Base-by-base conservation (phyloP, 495 filamentous ascomycete species). In the Aspergillus nanangensis region DNA sequence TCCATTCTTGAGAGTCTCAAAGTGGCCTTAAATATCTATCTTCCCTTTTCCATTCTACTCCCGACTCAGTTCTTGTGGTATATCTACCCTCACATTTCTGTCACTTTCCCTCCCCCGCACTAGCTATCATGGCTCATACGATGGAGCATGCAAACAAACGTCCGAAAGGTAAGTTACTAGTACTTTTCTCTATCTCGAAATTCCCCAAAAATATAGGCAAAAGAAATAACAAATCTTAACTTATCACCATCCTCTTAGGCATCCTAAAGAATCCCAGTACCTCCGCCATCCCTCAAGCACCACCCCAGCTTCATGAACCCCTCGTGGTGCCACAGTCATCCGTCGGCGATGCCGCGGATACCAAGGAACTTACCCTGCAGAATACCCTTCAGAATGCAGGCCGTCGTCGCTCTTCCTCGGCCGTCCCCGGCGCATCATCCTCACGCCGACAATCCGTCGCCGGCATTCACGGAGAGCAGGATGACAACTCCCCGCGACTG, bases 321-420 rank as follows among this genome's bases (percentile, higher is more conserved):
- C 48, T 47, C 55, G 60, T 52, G 40, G 45, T 47, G 39, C 44
- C 70, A 51, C 53, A 62, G 39, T 36, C 58, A 5, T 35, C 57
- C n/a, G 35, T 59, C n/a, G n/a, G n/a, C 3, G 64, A 67, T 29
- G 39, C 58, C 9, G 57, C 56, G 41, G 68, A 71, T 39, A 68
- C 88, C 46, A 90, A 94, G 61, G 93, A 98, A 47, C 71, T 96
- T 44, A 91, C 88, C 10, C 79, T 96, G 34, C 82, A 88, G 62
- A 98, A 98, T 69, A 98, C 93, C 9, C 79, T 95, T 48, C 79
- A 87, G 55, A 98, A 98, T 68, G 91, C 93, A 31, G 93, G 93
- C 25, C 88, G 83, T 45, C 88, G 93, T 35, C 86, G 87, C 37
- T 88, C 86, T 14, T 94, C 88, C 0, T 90, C 89, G 71, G 75